Base-by-base conservation (phyloP, 805 yeast species). In the Naumovozyma dairenensis region DNA sequence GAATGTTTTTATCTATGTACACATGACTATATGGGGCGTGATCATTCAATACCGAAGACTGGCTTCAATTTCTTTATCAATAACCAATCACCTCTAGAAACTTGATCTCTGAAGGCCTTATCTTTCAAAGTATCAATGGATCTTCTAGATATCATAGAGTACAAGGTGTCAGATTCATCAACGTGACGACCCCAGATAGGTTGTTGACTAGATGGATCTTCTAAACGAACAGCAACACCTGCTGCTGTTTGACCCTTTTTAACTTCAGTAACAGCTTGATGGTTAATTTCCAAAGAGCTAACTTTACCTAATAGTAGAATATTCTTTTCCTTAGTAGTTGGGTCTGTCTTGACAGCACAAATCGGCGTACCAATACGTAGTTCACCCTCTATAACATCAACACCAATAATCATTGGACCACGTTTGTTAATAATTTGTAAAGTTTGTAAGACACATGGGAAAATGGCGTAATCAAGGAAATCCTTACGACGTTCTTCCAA, bases 111-210 rank as follows among this genome's bases (percentile, higher is more conserved):
- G 77, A 92, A 92, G 4, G 97, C 96, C 27, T 95, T 93, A 53
- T 92, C 98, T 66, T 92, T 92, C 71, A 92, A 75, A n/a, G 94
- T 82, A 59, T 92, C 96, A 48, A 92, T 87, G 22, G 95, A 82
- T 61, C 70, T 82, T 69, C 98, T 77, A 9, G 92, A 57, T 44
- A 92, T 73, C 65, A 81, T 69, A n/a, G 98, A 89, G 64, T 87
- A 92, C 55, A 92, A 67, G 29, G 73, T 70, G 60, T 92, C 99
- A 38, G 74, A 67, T 63, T 92, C 99, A 60, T 86, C 95, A 48
- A 92, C 93, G 57, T 92, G 99, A 67, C 98, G 84, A 43, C 99
- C 99, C 97, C 97, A 92, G 10, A 84, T 78, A 35, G 98, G 97
- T 65, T 86, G 95, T 44, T 83, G 89, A 38, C 81, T 70, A 28